Evolutionary conservation across 2,329 filamentous ascomycete genomes (phyloP).

Genomic region (Cadophora luteo-olivacea): DNA sequence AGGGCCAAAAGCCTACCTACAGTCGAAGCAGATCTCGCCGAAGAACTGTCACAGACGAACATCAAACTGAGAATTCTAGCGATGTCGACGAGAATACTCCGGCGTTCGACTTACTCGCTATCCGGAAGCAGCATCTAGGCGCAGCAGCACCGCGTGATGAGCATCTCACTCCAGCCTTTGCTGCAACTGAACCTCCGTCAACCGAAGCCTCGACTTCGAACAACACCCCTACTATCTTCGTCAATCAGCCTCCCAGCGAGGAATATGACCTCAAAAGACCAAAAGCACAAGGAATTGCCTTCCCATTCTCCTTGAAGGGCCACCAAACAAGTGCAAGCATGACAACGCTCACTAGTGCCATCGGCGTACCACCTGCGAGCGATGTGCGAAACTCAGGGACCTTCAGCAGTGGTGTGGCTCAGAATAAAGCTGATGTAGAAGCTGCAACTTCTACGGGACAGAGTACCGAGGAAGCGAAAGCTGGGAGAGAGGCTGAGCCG

Average conservation of each 20-base stretch:
- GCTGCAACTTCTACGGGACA: conserved; percentile 18
- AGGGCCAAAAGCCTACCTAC: conserved; percentile 23
- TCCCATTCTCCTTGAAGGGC: conserved; percentile 73
- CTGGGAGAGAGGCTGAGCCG: conserved; percentile 2
- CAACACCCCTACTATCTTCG: conserved; percentile 29
- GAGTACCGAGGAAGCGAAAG: conserved; percentile 19
- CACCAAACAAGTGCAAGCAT: conserved; percentile 69
- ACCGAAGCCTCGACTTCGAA: background rate
- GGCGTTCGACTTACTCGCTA: conserved; percentile 51
- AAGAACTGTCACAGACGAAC: conserved; percentile 57
- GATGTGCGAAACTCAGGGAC: conserved; percentile 33
- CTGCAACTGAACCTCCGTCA: conserved; percentile 12
- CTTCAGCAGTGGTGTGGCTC: conserved; percentile 31
- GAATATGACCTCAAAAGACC: conserved; percentile 65
- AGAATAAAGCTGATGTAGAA: conserved; percentile 23
- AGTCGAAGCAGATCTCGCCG: conserved; percentile 52
- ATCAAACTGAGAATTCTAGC: conserved; percentile 50
- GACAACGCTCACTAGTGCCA: conserved; percentile 61
- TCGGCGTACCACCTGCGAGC: conserved; percentile 36
- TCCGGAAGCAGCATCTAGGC: conserved; percentile 48
- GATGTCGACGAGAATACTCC: conserved; percentile 50
- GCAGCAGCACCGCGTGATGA: conserved; percentile 44
- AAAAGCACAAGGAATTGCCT: conserved; percentile 71
- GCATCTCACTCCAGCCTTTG: conserved; percentile 33
- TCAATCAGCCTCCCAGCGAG: conserved; percentile 34